These are phyloP conservation scores for Phytophthora sp. DNA, from an alignment of 352 stramenopile genomes.

Conservation along the genomic window DNA sequence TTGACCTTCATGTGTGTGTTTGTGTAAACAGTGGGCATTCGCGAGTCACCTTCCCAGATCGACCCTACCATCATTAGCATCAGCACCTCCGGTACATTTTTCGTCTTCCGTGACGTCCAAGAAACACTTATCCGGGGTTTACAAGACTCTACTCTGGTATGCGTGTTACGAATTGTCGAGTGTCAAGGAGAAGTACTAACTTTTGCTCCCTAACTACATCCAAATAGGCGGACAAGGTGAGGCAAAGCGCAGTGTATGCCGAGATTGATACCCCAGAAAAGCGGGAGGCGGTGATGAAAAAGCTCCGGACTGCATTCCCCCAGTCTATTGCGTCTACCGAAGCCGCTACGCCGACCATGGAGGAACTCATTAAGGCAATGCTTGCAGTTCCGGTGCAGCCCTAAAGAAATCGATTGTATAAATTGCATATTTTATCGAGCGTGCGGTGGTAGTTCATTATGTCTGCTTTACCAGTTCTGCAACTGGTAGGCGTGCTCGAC, in stretches of 20 bases:
- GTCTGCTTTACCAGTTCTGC: conserved; percentile 66
- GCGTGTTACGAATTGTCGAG: not conserved
- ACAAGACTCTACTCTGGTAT: conserved; percentile 49
- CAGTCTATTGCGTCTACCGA: not conserved
- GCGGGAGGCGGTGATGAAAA: conserved; percentile 44
- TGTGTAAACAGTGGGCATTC: too few species aligned
- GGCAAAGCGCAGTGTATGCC: conserved; percentile 36
- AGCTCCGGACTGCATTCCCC: conserved; percentile 32
- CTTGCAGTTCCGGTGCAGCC: conserved; percentile 17
- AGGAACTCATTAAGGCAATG: conserved; percentile 37
- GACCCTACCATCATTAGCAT: conserved; percentile 62
- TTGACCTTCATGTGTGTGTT: not conserved
- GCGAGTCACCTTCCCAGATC: conserved; percentile 26
- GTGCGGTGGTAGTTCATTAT: not conserved
- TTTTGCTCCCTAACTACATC: not conserved
- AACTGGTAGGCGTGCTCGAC: conserved; percentile 76
- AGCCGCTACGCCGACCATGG: conserved; percentile 5
- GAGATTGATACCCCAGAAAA: conserved; percentile 53
- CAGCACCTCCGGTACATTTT: conserved; percentile 71
- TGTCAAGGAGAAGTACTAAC: not conserved
- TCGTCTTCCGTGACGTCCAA: conserved; percentile 59
- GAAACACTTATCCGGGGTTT: conserved; percentile 54
- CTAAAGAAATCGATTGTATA: conserved; percentile 27
- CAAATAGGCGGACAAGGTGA: conserved; percentile 43
- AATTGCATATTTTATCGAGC: conserved; percentile 39